Conservation (phyloP, 768 basidiomycete genomes). For the Candolleomyces aberdarensis region DNA sequence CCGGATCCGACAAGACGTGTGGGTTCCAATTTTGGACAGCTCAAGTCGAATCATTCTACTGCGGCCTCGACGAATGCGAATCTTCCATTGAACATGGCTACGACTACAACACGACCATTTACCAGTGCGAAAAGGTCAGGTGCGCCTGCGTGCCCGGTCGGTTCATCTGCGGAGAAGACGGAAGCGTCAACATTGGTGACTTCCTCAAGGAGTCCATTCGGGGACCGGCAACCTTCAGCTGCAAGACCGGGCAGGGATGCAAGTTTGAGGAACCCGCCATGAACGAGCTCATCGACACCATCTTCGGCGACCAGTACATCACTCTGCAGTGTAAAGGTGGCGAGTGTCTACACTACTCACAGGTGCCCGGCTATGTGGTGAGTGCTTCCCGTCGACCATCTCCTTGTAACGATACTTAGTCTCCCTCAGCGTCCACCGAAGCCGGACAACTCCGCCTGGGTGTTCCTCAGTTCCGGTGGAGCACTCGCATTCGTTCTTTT, state of each 20-base stretch:
- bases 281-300: conserved; percentile 90
- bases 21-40: conserved; percentile 99
- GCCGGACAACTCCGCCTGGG: conserved; percentile 79
- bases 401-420: neutral
- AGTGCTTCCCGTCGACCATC: conserved; percentile 15
- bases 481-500: conserved; percentile 74
- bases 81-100: conserved; percentile 47
- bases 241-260: conserved; percentile 69
- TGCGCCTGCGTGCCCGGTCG: conserved; percentile 92
- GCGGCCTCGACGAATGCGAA: conserved; percentile 71
- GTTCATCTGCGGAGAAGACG: conserved; percentile 95
- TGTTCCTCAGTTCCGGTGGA: conserved; percentile 80
- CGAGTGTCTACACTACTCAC: conserved; percentile 90
- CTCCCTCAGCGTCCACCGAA: conserved; percentile 62
- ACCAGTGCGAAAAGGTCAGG: conserved; percentile 79
- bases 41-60: conserved; percentile 93
- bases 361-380: conserved; percentile 91
- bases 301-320: conserved; percentile 92
- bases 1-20: conserved; percentile 59
- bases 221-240: conserved; percentile 87
- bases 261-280: conserved; percentile 94
- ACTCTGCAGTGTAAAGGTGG: conserved; percentile 84
- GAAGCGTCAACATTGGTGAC: conserved; percentile 92
- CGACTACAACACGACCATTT: conserved; percentile 69
- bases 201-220: conserved; percentile 87